Conservation (phyloP, 106 monocot genomes). For the Apostasia ramifera region DNA sequence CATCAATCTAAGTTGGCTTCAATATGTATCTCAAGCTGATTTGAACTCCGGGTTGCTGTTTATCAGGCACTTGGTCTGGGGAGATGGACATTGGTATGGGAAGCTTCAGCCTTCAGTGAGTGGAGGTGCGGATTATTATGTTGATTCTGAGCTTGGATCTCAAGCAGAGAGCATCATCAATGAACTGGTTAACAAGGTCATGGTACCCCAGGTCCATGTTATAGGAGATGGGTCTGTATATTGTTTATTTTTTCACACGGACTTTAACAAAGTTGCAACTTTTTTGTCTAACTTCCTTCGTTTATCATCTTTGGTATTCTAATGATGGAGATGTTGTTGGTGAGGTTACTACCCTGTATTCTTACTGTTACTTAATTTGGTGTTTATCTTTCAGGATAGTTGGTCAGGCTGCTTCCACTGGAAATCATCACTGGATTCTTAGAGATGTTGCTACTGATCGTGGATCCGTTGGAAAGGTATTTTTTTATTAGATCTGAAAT, state of each 20-base stretch:
- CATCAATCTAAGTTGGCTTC: not conserved
- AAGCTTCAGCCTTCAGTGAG: not conserved
- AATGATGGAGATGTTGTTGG: no score
- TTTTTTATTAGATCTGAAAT: not conserved
- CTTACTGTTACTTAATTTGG: not conserved
- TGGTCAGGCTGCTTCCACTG: conserved; percentile 26
- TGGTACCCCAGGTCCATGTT: conserved; percentile 50
- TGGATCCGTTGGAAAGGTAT: conserved; percentile 22
- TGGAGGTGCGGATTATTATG: not conserved
- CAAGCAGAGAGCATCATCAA: conserved; percentile 6
- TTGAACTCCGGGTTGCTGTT: not conserved
- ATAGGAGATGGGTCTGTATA: conserved; percentile 46
- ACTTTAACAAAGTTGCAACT: not conserved
- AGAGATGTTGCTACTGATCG: conserved; percentile 14
- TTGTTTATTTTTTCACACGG: not conserved
- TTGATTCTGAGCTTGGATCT: not conserved
- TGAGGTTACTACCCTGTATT: not conserved
- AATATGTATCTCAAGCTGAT: not conserved
- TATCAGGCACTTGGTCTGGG: conserved; percentile 55
- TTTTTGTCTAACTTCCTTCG: not conserved
- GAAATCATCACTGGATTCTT: conserved; percentile 53
- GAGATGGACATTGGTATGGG: conserved; percentile 40
- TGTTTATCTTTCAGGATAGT: conserved; percentile 34
- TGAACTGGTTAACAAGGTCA: conserved; percentile 35
- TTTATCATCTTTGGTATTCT: not conserved